Evolutionary conservation across 2,329 filamentous ascomycete species (phyloP).

Genomic region (Apiospora kogelbergensis): DNA sequence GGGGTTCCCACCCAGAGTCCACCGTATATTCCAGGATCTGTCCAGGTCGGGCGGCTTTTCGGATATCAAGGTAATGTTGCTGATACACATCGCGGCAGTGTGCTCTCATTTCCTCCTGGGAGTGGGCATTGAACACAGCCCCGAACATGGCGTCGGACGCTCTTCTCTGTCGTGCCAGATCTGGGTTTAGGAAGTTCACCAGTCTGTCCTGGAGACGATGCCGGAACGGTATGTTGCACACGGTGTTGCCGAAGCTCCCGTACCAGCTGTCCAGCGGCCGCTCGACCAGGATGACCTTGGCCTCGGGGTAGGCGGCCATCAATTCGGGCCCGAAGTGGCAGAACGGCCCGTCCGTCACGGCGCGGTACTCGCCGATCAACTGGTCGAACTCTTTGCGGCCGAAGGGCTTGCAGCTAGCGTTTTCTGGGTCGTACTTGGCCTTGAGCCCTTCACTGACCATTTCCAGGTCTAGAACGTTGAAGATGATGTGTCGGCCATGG

Average conservation of each 20-base stretch:
- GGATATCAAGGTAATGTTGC: too few relatives aligned
- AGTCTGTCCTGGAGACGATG: too few relatives aligned
- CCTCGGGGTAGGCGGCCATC: not conserved
- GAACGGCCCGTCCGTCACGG: not conserved
- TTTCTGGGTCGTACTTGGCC: not conserved
- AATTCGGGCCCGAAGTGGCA: not conserved
- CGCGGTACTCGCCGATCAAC: not conserved
- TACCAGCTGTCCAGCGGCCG: not conserved
- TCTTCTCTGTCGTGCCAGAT: too few relatives aligned
- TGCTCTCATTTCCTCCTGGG: too few relatives aligned
- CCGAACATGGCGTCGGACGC: too few relatives aligned
- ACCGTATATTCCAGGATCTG: too few relatives aligned
- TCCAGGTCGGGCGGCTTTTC: too few relatives aligned
- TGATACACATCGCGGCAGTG: too few relatives aligned
- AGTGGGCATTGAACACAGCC: too few relatives aligned
- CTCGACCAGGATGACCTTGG: not conserved
- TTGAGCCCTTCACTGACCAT: not conserved
- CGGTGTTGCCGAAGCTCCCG: not conserved
- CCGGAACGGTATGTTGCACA: too few relatives aligned
- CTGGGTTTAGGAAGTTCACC: too few relatives aligned
- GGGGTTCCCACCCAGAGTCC: too few relatives aligned
- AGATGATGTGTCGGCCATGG: conserved; percentile 2
- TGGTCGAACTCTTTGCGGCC: not conserved
- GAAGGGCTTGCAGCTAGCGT: not conserved
- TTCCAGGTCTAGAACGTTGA: not conserved